Evolutionary conservation across 257 asterid genomes (phyloP), one percentile per base, ranked within the genome.

Genomic region (Fraxinus americana): DNA sequence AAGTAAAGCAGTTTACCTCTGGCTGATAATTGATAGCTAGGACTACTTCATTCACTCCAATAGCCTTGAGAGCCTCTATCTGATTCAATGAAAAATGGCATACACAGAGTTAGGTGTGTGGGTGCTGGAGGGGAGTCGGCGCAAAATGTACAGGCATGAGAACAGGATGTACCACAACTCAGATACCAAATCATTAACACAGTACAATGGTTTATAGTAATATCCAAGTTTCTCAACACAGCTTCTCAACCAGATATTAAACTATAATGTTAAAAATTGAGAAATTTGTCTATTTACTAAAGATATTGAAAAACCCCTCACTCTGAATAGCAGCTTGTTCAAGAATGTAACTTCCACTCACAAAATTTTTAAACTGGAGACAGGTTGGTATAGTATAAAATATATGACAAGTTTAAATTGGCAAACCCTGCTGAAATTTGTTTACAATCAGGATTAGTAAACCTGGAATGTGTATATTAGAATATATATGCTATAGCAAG

Each of bases 1-100:
- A 68, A 45, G 14, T 61, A 61, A 38, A 72, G 66, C 68, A 57
- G 63, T 82, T 80, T 82, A 94, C 99, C 98, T 92, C 98, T 1
- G 98, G 99, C 86, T 92, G 98, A 84, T 94, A 94, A 83, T 92
- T 94, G 86, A 94, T 92, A 54, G 99, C 99, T 75, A 94, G 90
- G 73, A 94, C 96, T 74, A 94, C 99, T 91, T 94, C 98, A 77
- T 94, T 89, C 82, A 94, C 99, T 85, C 99, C 99, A 83, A 89
- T 80, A 78, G 93, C 95, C 81, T 94, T 92, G 77, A 94, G 91
- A 75, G 98, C 99, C 79, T 94, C 98, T 41, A 94, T 92, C 99
- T 92, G 92, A 71, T 79, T 70, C 75, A 79, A 71, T 75, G 34
- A 29, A n/a, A 61, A 43, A 82, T 48, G 43, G 67, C 70, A 72